Percentiles rank a stretch among this genome's conserved stretches.
Conservation (phyloP, 2,329 filamentous ascomycete species). For the Sarocladium kiliense region DNA sequence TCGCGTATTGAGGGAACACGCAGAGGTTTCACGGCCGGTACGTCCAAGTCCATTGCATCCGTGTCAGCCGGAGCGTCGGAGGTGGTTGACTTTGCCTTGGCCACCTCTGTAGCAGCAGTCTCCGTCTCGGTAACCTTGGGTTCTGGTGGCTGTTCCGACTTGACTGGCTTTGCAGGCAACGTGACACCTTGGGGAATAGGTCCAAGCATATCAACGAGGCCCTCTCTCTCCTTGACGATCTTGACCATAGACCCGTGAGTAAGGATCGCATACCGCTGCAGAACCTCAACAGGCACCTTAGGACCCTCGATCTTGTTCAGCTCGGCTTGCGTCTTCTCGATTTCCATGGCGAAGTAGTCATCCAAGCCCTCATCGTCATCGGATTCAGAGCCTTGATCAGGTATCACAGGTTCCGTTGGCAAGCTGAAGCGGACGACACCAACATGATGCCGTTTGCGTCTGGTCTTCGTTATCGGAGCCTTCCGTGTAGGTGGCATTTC, state of each 20-base stretch:
- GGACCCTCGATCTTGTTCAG: slow-evolving; percentile 40
- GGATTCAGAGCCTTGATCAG: slow-evolving; percentile 36
- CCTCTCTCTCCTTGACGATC: slow-evolving; percentile 40
- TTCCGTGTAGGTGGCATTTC: slow-evolving; percentile 6
- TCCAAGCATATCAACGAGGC: slow-evolving; percentile 37
- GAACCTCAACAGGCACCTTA: slow-evolving; percentile 33
- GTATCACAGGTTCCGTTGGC: slow-evolving; percentile 27
- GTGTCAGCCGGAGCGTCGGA: background rate
- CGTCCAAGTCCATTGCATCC: background rate
- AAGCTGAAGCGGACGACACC: slow-evolving; percentile 33
- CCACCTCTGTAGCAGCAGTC: background rate
- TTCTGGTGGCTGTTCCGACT: background rate
- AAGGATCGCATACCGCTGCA: slow-evolving; percentile 41
- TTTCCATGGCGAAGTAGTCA: slow-evolving; percentile 49
- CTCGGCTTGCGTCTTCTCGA: slow-evolving; percentile 45
- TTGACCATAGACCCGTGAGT: slow-evolving; percentile 44
- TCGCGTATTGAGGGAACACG: background rate
- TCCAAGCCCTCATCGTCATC: slow-evolving; percentile 56
- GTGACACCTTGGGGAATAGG: slow-evolving; percentile 29
- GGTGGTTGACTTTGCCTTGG: background rate
- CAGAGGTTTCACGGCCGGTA: background rate
- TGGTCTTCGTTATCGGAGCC: slow-evolving; percentile 16
- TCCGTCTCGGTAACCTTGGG: background rate
- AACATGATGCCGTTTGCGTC: slow-evolving; percentile 23
- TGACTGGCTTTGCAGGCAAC: slow-evolving; percentile 12